A percentile compares a stretch with the other conserved stretches of the same genome.
These are phyloP conservation scores for Rosa rugosa DNA, from an alignment of 306 rosid genomes.

Conservation along the genomic window DNA sequence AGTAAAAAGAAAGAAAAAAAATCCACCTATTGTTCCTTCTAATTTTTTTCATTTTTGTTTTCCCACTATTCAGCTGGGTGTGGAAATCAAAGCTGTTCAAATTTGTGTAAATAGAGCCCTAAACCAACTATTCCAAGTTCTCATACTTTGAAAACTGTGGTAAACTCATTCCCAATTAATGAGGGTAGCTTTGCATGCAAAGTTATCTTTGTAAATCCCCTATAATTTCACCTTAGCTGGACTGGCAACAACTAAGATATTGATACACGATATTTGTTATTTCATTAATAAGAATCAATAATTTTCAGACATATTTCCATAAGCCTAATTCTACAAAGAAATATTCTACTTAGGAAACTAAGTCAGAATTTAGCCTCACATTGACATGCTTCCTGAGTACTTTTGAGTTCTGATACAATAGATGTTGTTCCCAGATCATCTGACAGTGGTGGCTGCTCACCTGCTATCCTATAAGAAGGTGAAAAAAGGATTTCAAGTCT, in stretches of 20 bases:
- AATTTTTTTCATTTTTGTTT: too few relatives aligned
- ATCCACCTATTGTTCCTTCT: neutral
- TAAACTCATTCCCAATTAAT: neutral
- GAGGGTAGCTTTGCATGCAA: neutral
- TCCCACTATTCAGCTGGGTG: neutral
- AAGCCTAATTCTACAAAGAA: neutral
- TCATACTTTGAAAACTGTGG: neutral
- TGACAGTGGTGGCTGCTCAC: slow-evolving; percentile 41
- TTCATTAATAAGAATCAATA: neutral
- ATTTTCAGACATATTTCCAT: neutral
- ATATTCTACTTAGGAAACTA: slow-evolving; percentile 19
- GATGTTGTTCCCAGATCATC: slow-evolving; percentile 48
- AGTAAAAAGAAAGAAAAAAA: neutral
- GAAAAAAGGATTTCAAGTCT: slow-evolving; percentile 25
- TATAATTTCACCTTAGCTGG: neutral
- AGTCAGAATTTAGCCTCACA: slow-evolving; percentile 43
- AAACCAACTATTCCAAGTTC: slow-evolving; percentile 4
- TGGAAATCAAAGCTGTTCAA: neutral
- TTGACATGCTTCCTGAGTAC: slow-evolving; percentile 33
- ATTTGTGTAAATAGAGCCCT: neutral
- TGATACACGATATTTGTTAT: neutral
- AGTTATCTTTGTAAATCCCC: neutral
- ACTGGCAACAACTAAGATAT: neutral
- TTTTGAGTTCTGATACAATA: slow-evolving; percentile 43
- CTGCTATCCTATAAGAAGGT: slow-evolving; percentile 51